Evolutionary conservation across 2,329 filamentous ascomycete species (phyloP).

Genomic region (Colletotrichum liaoningense): DNA sequence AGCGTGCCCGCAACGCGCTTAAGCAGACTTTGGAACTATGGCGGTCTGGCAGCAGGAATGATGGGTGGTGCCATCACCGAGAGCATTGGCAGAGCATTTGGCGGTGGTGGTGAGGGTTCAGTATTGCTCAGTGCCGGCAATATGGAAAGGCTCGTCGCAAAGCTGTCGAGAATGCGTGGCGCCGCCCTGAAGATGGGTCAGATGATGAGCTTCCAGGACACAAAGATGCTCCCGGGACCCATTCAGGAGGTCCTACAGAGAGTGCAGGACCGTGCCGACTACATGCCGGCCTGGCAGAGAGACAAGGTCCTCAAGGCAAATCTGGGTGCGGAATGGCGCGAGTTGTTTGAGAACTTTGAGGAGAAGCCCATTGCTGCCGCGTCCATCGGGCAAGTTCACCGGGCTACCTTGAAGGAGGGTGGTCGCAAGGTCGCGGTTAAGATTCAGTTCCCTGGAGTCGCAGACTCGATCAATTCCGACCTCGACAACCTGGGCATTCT

Average conservation of each 20-base stretch:
- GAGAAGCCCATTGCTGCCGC: constrained; percentile 94
- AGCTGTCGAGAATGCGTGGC: constrained; percentile 94
- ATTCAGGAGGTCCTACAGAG: constrained; percentile 92
- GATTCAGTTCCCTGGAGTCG: constrained; percentile 96
- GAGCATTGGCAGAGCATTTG: constrained; percentile 82
- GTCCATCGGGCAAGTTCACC: constrained; percentile 96
- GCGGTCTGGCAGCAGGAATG: constrained; percentile 94
- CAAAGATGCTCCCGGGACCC: constrained; percentile 89
- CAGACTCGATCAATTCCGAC: constrained; percentile 95
- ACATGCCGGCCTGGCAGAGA: constrained; percentile 95
- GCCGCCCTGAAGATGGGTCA: constrained; percentile 97
- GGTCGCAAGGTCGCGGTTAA: constrained; percentile 89
- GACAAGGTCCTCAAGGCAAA: constrained; percentile 84
- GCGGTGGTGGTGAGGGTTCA: constrained; percentile 75
- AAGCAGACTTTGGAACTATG: constrained; percentile 93
- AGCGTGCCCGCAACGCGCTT: constrained; percentile 89
- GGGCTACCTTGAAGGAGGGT: constrained; percentile 80
- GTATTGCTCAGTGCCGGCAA: constrained; percentile 89
- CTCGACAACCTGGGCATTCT: constrained; percentile 93
- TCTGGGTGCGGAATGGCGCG: constrained; percentile 85
- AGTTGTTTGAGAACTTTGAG: constrained; percentile 85
- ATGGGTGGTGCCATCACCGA: constrained; percentile 91
- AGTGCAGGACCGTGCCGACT: constrained; percentile 96
- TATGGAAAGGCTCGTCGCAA: constrained; percentile 92
- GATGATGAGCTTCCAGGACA: constrained; percentile 98